Evolutionary conservation across 139 green algal species (phyloP), one percentile per base, ranked within the genome.

Genomic region (Micractinium sp.): DNA sequence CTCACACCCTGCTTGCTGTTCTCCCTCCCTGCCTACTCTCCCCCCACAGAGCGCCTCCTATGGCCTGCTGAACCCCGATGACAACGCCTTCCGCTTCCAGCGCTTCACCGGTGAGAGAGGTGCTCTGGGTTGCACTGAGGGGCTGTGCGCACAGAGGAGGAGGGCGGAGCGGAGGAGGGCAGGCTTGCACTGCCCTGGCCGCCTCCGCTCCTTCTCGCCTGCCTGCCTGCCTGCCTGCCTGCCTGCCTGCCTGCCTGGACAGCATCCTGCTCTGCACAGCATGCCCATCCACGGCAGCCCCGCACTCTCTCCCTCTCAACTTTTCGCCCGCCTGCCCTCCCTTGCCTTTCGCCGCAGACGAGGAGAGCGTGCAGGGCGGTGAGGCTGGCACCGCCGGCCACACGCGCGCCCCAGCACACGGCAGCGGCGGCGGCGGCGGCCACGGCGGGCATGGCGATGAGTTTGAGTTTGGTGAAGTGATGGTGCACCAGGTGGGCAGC

Each of bases 401-500:
- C 15, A 47, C 71, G 31, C 85, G 47, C 0, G 16, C n/a, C 74
- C 35, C 69, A 2, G 35, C 25, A 38, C 69, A 27, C 41, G 77
- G 29, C 0, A 53, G 86, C 33, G 90, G 41, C 13, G 89, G 84
- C 47, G 81, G 69, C 31, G 74, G 74, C n/a, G 90, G 81, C 13
- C 69, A 86, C n/a, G 74, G 82, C 87, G 71, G 82, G 5, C 87
- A 96, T 74, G 94, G 95, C 63, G 97, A 97, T 84, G 95, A 98
- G 38, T 99, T 99, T 91, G 95, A 98, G 14, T 98, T 98, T 90
- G 88, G 93, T 0, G 96, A 99, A 86, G 88, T 97, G 63, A 91
- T 97, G 85, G 97, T 99, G 88, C 97, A 99, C 90, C 96, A 99
- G 94, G 97, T 97, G 93, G 97, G 82, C n/a, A n/a, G n/a, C n/a